Evolutionary conservation across 2,329 filamentous ascomycete species (phyloP).

Genomic region (Botrytis paeoniae): DNA sequence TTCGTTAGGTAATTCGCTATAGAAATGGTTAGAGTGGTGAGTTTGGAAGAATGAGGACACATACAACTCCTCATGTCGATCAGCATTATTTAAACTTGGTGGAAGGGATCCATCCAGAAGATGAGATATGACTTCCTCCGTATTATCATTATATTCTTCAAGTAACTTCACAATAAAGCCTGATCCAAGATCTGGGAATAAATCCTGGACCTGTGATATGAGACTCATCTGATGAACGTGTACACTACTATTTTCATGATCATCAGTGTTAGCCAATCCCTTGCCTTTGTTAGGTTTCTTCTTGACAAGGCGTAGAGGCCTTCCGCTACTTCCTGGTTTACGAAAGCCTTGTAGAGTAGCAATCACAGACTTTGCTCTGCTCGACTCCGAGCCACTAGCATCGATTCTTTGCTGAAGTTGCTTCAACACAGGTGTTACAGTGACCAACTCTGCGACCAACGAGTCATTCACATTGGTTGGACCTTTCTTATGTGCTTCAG

Average conservation of each 20-base stretch:
- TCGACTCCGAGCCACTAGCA: conserved; percentile 47
- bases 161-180: conserved; percentile 77
- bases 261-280: conserved; percentile 55
- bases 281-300: conserved; percentile 16
- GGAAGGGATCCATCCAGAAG: conserved; percentile 77
- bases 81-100: conserved; percentile 58
- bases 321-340: conserved; percentile 51
- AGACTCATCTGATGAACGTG: conserved; percentile 82
- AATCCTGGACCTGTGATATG: conserved; percentile 85
- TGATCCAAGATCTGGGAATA: conserved; percentile 84
- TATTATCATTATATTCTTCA: conserved; percentile 73
- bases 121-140: conserved; percentile 77
- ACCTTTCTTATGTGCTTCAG: conserved; percentile 59
- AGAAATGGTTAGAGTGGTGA: conserved; percentile 10
- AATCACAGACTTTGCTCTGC: conserved; percentile 59
- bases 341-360: conserved; percentile 58
- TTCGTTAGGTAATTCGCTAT: conserved; percentile 30
- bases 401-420: conserved; percentile 57
- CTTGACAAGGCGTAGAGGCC: conserved; percentile 48
- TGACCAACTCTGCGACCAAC: conserved; percentile 78
- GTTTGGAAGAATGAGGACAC: conserved; percentile 13
- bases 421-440: conserved; percentile 71
- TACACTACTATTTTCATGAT: conserved; percentile 27
- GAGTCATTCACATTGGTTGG: conserved; percentile 61
- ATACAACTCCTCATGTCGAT: conserved; percentile 57